Evolutionary conservation across 2,329 filamentous ascomycete species (phyloP).

Genomic region (Pseudovirgaria hyperparasitica): DNA sequence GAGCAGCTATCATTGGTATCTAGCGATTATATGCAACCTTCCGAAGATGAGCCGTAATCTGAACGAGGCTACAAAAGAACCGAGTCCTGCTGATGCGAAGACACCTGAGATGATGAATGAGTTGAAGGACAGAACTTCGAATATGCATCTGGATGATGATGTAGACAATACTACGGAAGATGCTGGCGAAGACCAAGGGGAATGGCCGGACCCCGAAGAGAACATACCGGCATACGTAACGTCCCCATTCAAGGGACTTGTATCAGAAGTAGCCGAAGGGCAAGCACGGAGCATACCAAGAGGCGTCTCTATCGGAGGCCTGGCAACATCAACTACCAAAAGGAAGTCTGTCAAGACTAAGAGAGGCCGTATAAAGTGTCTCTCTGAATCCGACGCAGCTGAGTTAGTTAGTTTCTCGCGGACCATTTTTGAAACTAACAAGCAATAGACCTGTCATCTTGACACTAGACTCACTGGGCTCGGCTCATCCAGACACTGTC

Average conservation of each 20-base stretch:
- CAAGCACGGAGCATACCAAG: no score
- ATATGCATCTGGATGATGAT: not conserved
- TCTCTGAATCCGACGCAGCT: constrained; percentile 18
- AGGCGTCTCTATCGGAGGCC: no score
- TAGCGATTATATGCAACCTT: constrained; percentile 89
- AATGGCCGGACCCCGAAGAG: constrained; percentile 3
- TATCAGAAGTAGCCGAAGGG: no score
- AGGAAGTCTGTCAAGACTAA: constrained; percentile 10
- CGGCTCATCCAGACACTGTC: constrained; percentile 50
- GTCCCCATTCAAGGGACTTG: constrained; percentile 1
- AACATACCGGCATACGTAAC: not conserved
- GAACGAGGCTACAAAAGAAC: not conserved
- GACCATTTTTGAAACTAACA: constrained; percentile 2
- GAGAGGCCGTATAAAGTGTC: constrained; percentile 9
- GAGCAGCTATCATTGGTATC: constrained; percentile 66
- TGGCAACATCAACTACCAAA: constrained; percentile 2
- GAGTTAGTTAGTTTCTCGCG: constrained; percentile 9
- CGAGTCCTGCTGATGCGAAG: constrained; percentile 11
- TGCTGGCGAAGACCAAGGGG: not conserved
- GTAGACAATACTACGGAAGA: not conserved
- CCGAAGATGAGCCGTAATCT: constrained; percentile 41
- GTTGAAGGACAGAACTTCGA: not conserved
- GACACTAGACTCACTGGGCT: constrained; percentile 75
- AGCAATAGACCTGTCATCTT: constrained; percentile 56
- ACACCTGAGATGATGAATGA: constrained; percentile 3